These are phyloP conservation scores for Nakazawaea holstii DNA, from an alignment of 805 yeast species.

Conservation along the genomic window DNA sequence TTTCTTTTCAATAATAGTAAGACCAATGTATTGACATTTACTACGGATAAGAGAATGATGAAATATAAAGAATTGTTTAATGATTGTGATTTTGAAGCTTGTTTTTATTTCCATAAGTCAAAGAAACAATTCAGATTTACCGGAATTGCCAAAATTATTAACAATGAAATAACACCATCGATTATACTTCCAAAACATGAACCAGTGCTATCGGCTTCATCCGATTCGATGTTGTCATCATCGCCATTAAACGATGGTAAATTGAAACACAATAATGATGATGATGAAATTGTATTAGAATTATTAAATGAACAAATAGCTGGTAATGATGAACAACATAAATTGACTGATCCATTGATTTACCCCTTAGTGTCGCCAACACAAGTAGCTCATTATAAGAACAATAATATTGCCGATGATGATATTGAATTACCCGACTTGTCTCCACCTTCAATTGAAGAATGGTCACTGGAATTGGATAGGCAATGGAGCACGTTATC, in stretches of 20 bases:
- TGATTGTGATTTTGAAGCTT: constrained; percentile 64
- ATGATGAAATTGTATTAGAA: not conserved
- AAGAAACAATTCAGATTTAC: constrained; percentile 69
- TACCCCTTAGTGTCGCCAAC: constrained; percentile 18
- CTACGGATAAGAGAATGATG: constrained; percentile 66
- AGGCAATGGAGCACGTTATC: constrained; percentile 63
- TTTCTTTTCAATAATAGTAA: constrained; percentile 66
- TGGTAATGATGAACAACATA: constrained; percentile 12
- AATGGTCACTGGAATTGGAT: constrained; percentile 61
- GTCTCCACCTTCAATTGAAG: constrained; percentile 48
- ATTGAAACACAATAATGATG: constrained; percentile 15
- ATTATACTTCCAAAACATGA: constrained; percentile 3
- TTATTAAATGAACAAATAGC: too few relatives aligned
- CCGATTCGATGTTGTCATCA: not conserved
- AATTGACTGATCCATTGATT: constrained; percentile 15
- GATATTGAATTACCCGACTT: not conserved
- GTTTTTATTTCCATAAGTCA: constrained; percentile 60
- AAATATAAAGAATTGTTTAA: constrained; percentile 49
- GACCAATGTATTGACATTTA: constrained; percentile 62
- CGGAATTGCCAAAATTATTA: constrained; percentile 54
- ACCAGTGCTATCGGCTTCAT: not conserved
- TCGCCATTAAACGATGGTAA: not conserved
- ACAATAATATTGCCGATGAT: too few relatives aligned
- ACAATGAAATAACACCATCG: constrained; percentile 20
- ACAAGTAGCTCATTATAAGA: constrained; percentile 7